Base-by-base conservation (phyloP, 1,284 basidiomycete species). In the Sphagnurus paluster region DNA sequence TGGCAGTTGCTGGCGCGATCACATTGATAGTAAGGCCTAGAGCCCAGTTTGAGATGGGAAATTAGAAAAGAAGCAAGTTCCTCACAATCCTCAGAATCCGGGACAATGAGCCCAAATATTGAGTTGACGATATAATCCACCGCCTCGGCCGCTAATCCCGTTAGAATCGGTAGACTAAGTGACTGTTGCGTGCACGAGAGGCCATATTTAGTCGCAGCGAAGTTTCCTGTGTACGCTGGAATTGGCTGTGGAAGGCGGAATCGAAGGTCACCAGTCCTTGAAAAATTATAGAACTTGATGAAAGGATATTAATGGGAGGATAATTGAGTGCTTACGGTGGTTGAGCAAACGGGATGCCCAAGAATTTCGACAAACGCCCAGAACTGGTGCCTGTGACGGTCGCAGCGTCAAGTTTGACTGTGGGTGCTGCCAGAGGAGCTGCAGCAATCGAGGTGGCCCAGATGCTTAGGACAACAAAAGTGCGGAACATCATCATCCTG, bases 1-100 rank as follows among this genome's bases (percentile, higher is more conserved):
- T 64, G 1, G 69, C 64, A n/a, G 59, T 63, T 1, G 68, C 59
- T 3, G 81, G 76, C 24, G 69, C 74, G 42, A 77, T 66, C 4
- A 86, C 72, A 56, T 84, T 84, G 53, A 84, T 56, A 1, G 71
- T 75, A 29, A 85, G 62, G 57, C 82, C 81, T 76, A 20, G n/a
- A n/a, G n/a, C 13, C 0, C 10, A 26, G 20, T 4, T 30, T 11
- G 17, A 17, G 5, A 13, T 30, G 3, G 34, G 39, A 10, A 25
- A 13, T 25, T 11, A 44, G 16, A 30, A 16, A 3, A n/a, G 13
- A 8, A 40, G 11, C 3, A n/a, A 4, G 16, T 6, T 26, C 53
- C 72, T 50, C 46, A 77, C 76, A 80, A 54, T 79, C 76, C 57
- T 80, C 77, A 40, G 64, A 61, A 26, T 69, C 67, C 16, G 72